Base-by-base conservation (phyloP, 805 yeast genomes). In the Candida patagonica region DNA sequence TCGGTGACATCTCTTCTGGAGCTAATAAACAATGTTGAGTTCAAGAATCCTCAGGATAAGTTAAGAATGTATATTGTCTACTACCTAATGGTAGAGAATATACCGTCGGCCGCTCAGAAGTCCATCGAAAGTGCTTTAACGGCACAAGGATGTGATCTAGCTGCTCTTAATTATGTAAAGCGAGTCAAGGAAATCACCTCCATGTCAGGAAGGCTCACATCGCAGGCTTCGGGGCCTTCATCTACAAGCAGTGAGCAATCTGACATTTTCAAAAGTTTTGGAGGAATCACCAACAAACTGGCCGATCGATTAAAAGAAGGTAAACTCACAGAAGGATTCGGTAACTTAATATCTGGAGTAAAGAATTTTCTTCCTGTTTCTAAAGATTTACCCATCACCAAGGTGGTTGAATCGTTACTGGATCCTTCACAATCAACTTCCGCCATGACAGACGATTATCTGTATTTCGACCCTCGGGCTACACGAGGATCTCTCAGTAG, bases 401-500 rank as follows among this genome's bases (percentile, higher is more conserved):
- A 80, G 53, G 75, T 92, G 23, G 94, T 88, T 7, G 96, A 88
- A 61, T 81, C 95, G 2, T 74, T 92, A 13, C 79, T 87, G 83
- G 94, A 85, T 46, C 96, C 97, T 6, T 56, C 55, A 13, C 52
- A 44, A 12, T 45, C 67, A 9, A 70, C 68, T 43, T 75, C 87
- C 4, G 68, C 77, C 5, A 61, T 84, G 35, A 85, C 95, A 0
- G 97, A 88, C 56, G 94, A 85, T 47, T 92, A 89, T 60, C 62
- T 89, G 42, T 89, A 79, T 57, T 82, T 85, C 54, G 96, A 92
- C 59, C 96, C 98, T 22, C 78, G 76, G 51, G 64, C 73, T 35
- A 78, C 85, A 2, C 73, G 97, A 48, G 97, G 97, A 3, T 80
- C 94, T 5, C 88, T 81, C 52, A 78, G 95, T 2, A 78, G 81